Conservation (phyloP, 345 rosid species). For the Streptanthus diversifolius region DNA sequence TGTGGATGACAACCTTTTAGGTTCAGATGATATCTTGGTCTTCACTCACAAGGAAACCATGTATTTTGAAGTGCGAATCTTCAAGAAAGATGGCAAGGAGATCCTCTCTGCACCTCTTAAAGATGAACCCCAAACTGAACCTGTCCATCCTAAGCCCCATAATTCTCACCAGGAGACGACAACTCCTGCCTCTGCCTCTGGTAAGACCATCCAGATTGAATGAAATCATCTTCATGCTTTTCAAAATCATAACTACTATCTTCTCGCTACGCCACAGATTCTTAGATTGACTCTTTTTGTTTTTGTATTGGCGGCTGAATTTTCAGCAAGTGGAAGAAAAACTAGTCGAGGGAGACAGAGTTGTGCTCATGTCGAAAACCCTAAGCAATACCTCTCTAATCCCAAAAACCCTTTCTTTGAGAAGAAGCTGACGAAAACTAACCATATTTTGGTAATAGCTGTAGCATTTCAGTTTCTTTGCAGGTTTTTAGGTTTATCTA, state of each 20-base stretch:
- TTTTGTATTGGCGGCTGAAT: background rate
- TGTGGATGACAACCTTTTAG: conserved; percentile 19
- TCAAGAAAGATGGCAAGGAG: conserved; percentile 8
- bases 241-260: background rate
- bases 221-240: background rate
- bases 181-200: conserved; percentile 10
- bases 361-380: conserved; percentile 10
- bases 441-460: conserved; percentile 13
- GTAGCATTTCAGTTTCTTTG: background rate
- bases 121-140: conserved; percentile 10
- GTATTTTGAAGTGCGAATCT: conserved; percentile 2
- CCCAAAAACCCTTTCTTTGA: conserved; percentile 18
- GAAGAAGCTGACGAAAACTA: background rate
- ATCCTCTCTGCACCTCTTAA: background rate
- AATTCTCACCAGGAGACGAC: background rate
- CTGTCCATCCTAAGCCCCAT: background rate
- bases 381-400: conserved; percentile 9
- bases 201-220: conserved; percentile 10
- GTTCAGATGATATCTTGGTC: background rate
- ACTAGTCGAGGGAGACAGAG: background rate
- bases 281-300: background rate
- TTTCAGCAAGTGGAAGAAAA: conserved; percentile 12
- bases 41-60: conserved; percentile 2
- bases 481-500: background rate
- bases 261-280: background rate